A percentile compares a stretch with the other conserved stretches of the same genome.
phyloP scores from a whole-genome alignment of 2,329 filamentous ascomycete species.

The Paraconiothyrium sp. region DNA sequence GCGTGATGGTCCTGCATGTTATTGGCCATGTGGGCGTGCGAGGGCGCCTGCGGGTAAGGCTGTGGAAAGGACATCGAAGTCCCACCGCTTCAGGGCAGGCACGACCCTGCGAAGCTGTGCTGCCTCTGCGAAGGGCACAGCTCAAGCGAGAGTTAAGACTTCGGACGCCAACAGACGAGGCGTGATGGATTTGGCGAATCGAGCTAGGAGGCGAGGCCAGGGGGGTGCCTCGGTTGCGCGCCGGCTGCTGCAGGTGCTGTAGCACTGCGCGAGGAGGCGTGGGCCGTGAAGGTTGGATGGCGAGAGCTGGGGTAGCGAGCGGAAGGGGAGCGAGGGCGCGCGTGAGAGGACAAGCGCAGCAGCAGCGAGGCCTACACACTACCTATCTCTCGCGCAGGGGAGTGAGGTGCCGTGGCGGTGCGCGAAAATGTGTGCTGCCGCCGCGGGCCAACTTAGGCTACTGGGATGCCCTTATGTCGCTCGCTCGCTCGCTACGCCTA shows the following conservation, averaged over 20 bases:
- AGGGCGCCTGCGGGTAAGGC: conserved; percentile 45
- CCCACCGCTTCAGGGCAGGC: conserved; percentile 35
- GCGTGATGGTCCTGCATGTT: conserved; percentile 48
- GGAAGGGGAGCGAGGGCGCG: not conserved
- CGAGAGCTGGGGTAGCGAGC: not conserved
- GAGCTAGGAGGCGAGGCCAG: conserved; percentile 17
- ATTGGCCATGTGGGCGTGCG: conserved; percentile 42
- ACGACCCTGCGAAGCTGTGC: conserved; percentile 29
- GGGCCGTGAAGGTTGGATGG: not conserved
- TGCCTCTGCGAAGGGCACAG: conserved; percentile 19
- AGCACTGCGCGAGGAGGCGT: conserved; percentile 10
- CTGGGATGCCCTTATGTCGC: not conserved
- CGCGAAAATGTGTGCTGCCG: conserved; percentile 11
- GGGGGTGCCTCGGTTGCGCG: conserved; percentile 17
- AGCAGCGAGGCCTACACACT: not conserved
- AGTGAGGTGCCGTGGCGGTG: conserved; percentile 7
- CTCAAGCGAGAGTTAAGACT: conserved; percentile 18
- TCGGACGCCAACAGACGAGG: conserved; percentile 21
- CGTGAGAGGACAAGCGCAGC: not conserved
- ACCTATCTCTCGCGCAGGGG: not conserved
- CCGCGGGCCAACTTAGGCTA: conserved; percentile 13
- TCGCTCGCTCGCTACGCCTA: conserved; percentile 12
- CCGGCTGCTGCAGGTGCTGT: conserved; percentile 9
- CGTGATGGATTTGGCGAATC: conserved; percentile 16
- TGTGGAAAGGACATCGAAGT: conserved; percentile 36